Percentiles rank a stretch among this genome's conserved stretches.
These are phyloP conservation scores for Hura crepitans DNA, from an alignment of 441 rosid genomes.

Conservation along the genomic window DNA sequence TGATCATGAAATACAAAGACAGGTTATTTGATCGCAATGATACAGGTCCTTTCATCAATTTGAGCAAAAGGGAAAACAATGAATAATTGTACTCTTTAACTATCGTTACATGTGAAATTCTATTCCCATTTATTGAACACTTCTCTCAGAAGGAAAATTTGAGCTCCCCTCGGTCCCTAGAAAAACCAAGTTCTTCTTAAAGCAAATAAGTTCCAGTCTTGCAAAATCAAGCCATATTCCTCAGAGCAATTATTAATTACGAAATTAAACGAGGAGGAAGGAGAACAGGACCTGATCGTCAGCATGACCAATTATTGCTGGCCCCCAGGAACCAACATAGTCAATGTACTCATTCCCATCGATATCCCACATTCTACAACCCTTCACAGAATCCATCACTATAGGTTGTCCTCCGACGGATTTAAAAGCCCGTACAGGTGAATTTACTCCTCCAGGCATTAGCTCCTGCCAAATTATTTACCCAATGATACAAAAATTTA, in stretches of 20 bases:
- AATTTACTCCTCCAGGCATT: constrained; percentile 97
- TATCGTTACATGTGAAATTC: background rate
- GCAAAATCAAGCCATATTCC: constrained; percentile 5
- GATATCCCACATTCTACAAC: constrained; percentile 91
- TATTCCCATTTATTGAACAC: background rate
- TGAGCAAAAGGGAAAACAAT: background rate
- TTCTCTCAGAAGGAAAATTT: background rate
- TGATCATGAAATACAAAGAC: constrained; percentile 1
- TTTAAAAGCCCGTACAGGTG: constrained; percentile 96
- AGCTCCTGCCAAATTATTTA: constrained; percentile 44
- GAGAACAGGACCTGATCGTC: constrained; percentile 65
- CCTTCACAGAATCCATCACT: constrained; percentile 81
- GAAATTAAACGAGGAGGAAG: constrained; percentile 9
- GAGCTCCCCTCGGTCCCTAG: background rate
- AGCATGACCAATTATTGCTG: constrained; percentile 95
- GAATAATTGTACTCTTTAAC: background rate
- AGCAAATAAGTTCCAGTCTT: background rate
- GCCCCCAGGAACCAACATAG: constrained; percentile 95
- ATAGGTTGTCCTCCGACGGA: constrained; percentile 96
- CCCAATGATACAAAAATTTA: background rate
- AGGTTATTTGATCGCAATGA: background rate
- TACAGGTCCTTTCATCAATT: background rate
- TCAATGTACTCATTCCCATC: constrained; percentile 92
- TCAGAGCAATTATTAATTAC: background rate
- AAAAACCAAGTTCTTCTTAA: background rate